These are phyloP conservation scores for Cladophialophora immunda DNA, from an alignment of 2,329 filamentous ascomycete genomes.

Conservation along the genomic window DNA sequence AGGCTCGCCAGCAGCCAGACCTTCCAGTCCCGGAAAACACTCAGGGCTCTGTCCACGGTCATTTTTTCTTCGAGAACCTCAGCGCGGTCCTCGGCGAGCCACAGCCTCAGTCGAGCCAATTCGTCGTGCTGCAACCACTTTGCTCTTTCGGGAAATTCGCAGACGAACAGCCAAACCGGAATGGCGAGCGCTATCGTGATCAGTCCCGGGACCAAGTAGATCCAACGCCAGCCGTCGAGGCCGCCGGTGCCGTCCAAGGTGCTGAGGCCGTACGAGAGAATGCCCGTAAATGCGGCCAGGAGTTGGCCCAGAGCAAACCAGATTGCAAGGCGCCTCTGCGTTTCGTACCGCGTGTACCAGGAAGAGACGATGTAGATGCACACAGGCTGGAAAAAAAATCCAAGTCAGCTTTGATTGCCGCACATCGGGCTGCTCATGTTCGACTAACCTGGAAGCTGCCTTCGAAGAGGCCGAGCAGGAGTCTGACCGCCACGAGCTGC, in stretches of 20 bases:
- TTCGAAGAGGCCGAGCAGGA: constrained; percentile 69
- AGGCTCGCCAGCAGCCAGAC: constrained; percentile 57
- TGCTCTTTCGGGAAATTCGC: constrained; percentile 22
- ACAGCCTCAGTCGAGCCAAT: constrained; percentile 41
- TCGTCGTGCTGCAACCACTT: constrained; percentile 13
- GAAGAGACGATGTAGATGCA: constrained; percentile 33
- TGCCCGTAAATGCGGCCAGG: constrained; percentile 22
- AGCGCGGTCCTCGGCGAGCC: constrained; percentile 63
- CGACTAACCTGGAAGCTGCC: constrained; percentile 43
- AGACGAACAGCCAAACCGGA: background rate
- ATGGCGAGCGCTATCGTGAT: constrained; percentile 6
- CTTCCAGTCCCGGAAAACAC: constrained; percentile 61
- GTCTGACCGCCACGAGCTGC: constrained; percentile 38
- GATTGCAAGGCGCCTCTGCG: constrained; percentile 30
- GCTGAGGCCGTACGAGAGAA: constrained; percentile 35
- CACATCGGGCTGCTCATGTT: too few relatives aligned
- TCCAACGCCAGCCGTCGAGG: constrained; percentile 49
- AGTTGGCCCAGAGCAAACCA: constrained; percentile 47
- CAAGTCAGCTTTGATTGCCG: too few relatives aligned
- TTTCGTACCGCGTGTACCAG: constrained; percentile 37
- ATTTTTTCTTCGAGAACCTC: constrained; percentile 57
- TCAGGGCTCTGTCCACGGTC: constrained; percentile 44
- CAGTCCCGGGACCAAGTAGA: constrained; percentile 38
- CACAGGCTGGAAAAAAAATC: constrained; percentile 20
- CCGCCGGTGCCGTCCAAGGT: constrained; percentile 38